Evolutionary conservation across 2,329 filamentous ascomycete genomes (phyloP).

Genomic region (Ilyonectria robusta): DNA sequence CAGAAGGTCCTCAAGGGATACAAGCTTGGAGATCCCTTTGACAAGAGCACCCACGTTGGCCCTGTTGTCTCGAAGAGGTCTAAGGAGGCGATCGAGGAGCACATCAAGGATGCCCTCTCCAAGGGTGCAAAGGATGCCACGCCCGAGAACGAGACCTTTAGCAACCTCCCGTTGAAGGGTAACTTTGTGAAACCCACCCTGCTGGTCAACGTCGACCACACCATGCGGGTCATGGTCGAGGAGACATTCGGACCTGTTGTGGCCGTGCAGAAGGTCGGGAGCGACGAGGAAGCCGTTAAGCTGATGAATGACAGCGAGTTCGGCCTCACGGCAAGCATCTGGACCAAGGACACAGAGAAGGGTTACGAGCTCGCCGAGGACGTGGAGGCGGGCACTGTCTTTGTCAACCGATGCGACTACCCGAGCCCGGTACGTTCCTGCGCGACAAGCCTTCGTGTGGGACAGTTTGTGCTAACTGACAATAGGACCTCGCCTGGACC

Average conservation of each 20-base stretch:
- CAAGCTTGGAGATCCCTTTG: conserved; percentile 88
- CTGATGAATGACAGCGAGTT: conserved; percentile 97
- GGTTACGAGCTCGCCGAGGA: conserved; percentile 83
- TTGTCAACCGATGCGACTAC: conserved; percentile 94
- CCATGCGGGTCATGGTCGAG: conserved; percentile 90
- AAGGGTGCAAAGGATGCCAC: conserved; percentile 90
- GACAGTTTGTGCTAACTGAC: conserved; percentile 32
- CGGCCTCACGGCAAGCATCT: conserved; percentile 95
- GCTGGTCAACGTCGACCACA: conserved; percentile 83
- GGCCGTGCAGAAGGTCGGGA: conserved; percentile 87
- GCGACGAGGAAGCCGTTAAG: conserved; percentile 83
- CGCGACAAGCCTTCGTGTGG: conserved; percentile 10
- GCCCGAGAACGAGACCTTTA: conserved; percentile 84
- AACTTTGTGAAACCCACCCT: conserved; percentile 93
- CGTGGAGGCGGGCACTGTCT: conserved; percentile 94
- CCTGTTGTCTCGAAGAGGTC: conserved; percentile 89
- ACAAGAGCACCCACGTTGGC: conserved; percentile 84
- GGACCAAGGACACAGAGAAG: conserved; percentile 87
- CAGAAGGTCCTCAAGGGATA: conserved; percentile 87
- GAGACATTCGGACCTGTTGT: conserved; percentile 97
- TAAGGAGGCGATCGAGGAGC: conserved; percentile 81
- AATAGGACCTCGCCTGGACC: conserved; percentile 91
- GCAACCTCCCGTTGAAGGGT: conserved; percentile 79
- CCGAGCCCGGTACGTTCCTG: conserved; percentile 83
- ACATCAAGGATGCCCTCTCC: conserved; percentile 85